Percentiles rank a stretch among this genome's conserved stretches.
phyloP scores from a whole-genome alignment of 345 rosid species.

The Camelina hispida region DNA sequence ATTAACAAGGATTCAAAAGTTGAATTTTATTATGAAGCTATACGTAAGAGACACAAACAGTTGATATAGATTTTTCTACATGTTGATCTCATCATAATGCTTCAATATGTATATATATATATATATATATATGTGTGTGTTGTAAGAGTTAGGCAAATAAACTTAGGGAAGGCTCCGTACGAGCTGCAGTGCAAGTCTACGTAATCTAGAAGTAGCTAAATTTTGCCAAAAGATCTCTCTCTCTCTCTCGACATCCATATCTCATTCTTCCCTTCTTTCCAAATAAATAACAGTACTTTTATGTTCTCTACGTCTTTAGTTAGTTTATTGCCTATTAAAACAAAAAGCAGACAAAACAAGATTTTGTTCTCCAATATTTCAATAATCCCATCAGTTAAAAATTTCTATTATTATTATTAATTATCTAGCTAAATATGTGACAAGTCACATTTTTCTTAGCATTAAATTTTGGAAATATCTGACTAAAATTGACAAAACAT shows the following conservation, averaged over 20 bases:
- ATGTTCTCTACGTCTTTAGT: background rate
- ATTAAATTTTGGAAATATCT: background rate
- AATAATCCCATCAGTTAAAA: background rate
- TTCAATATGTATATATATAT: background rate
- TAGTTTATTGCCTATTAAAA: background rate
- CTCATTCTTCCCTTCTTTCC: conserved; percentile 7
- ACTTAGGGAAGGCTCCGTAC: conserved; percentile 28
- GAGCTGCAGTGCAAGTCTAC: conserved; percentile 35
- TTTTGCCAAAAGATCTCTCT: conserved; percentile 41
- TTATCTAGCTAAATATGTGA: background rate
- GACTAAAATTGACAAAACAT: background rate
- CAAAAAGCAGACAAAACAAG: conserved; percentile 4
- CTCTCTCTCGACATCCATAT: conserved; percentile 39
- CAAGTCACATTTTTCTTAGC: background rate
- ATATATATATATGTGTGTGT: too few species aligned
- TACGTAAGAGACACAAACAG: conserved; percentile 6
- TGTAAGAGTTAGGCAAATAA: conserved; percentile 9
- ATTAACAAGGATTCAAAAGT: background rate
- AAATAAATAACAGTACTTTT: background rate
- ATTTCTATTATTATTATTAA: background rate
- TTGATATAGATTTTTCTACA: background rate
- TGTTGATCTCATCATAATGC: background rate
- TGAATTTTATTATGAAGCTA: background rate
- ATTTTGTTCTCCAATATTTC: conserved; percentile 8
- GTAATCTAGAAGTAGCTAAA: conserved; percentile 32